Evolutionary conservation across 148 eudicot genomes (phyloP).

Genomic region (Camellia granthamiana): DNA sequence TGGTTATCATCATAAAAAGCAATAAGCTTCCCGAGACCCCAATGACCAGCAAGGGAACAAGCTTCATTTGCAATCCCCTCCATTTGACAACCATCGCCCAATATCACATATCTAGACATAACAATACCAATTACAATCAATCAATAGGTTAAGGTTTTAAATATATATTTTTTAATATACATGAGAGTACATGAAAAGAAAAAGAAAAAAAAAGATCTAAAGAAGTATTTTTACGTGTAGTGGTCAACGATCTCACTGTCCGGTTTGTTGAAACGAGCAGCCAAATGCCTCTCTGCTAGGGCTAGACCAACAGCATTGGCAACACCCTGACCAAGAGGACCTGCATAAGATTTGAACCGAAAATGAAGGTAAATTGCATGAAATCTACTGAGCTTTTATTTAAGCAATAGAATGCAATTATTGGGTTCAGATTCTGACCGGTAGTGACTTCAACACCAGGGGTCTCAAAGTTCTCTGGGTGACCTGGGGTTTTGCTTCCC

Average conservation of each 20-base stretch:
- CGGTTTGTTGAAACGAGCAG: slow-evolving; percentile 97
- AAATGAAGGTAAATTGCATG: neutral
- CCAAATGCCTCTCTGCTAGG: slow-evolving; percentile 96
- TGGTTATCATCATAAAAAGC: slow-evolving; percentile 97
- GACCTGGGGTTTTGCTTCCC: slow-evolving; percentile 95
- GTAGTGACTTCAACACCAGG: slow-evolving; percentile 98
- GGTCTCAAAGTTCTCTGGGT: slow-evolving; percentile 97
- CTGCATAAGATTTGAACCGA: slow-evolving; percentile 32
- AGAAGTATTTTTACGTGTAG: slow-evolving; percentile 66
- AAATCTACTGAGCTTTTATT: neutral
- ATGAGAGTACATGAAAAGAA: too few species aligned
- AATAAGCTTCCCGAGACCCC: slow-evolving; percentile 99
- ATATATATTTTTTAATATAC: neutral
- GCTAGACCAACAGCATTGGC: slow-evolving; percentile 98
- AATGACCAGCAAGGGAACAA: slow-evolving; percentile 95
- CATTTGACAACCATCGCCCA: slow-evolving; percentile 99
- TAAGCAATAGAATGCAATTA: neutral
- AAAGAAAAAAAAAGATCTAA: neutral
- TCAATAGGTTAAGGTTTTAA: neutral
- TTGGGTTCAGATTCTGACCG: slow-evolving; percentile 41
- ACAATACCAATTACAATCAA: slow-evolving; percentile 1
- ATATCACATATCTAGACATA: slow-evolving; percentile 52
- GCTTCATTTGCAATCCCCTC: slow-evolving; percentile 95
- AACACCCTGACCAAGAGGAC: slow-evolving; percentile 99
- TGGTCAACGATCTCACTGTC: slow-evolving; percentile 89